phyloP scores from a whole-genome alignment of 2,329 filamentous ascomycete species.

The Diaporthe sp. region DNA sequence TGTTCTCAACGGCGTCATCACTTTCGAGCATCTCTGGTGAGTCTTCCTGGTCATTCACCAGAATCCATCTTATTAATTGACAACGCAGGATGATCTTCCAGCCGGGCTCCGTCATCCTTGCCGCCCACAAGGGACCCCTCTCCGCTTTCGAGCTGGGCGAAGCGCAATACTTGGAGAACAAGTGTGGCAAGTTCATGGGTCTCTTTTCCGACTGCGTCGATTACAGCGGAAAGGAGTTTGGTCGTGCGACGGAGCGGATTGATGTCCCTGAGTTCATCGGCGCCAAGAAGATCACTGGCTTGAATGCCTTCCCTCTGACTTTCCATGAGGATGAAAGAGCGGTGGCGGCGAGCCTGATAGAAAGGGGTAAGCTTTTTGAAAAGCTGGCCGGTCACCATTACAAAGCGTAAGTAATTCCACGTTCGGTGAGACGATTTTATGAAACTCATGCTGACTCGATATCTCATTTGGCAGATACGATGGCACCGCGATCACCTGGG shows the following conservation, averaged over 20 bases:
- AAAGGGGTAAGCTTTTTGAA: conserved; percentile 61
- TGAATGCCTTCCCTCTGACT: conserved; percentile 60
- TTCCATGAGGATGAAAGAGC: conserved; percentile 58
- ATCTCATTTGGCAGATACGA: conserved; percentile 35
- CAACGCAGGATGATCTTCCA: conserved; percentile 60
- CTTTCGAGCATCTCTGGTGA: conserved; percentile 64
- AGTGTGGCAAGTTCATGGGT: conserved; percentile 55
- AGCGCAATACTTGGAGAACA: conserved; percentile 54
- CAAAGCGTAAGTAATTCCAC: conserved; percentile 56
- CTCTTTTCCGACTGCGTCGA: conserved; percentile 60
- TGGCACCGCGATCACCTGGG: conserved; percentile 55
- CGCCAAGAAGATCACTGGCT: conserved; percentile 58
- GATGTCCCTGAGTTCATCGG: conserved; percentile 59
- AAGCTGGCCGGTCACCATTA: conserved; percentile 61
- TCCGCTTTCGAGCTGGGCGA: conserved; percentile 56
- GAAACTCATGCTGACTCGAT: not conserved
- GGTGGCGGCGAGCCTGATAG: conserved; percentile 52
- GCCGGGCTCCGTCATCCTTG: conserved; percentile 59
- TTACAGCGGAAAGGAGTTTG: conserved; percentile 63
- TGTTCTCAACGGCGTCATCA: conserved; percentile 66
- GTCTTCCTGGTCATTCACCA: not conserved
- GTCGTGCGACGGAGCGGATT: conserved; percentile 53
- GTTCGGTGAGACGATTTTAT: conserved; percentile 1
- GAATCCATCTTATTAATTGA: not conserved
- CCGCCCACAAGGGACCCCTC: conserved; percentile 55